phyloP scores from a whole-genome alignment of 306 rosid genomes.

The Citrullus colocynthis region DNA sequence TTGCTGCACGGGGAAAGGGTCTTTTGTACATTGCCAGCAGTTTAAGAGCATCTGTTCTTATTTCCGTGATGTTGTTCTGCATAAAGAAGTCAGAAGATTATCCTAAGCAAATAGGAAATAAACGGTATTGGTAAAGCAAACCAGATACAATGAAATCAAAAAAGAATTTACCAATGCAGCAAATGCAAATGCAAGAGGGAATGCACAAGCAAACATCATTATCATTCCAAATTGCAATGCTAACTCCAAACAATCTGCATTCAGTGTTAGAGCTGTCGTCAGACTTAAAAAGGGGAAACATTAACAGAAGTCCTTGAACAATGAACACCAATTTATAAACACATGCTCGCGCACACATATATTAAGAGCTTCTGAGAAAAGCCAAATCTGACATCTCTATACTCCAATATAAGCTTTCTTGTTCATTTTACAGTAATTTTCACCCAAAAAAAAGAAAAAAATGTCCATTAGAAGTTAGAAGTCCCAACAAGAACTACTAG shows the following conservation, averaged over 20 bases:
- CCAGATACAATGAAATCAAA: not conserved
- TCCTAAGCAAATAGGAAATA: not conserved
- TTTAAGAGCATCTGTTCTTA: conserved; percentile 89
- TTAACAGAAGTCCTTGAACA: not conserved
- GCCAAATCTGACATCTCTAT: not conserved
- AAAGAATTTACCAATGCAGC: conserved; percentile 52
- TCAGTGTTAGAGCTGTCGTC: conserved; percentile 3
- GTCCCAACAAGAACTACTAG: not conserved
- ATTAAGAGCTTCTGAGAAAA: not conserved
- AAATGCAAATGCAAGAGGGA: conserved; percentile 84
- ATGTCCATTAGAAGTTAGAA: not conserved
- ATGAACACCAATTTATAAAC: not conserved
- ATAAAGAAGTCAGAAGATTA: not conserved
- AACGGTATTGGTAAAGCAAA: not conserved
- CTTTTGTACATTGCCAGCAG: conserved; percentile 74
- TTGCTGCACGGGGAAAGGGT: conserved; percentile 77
- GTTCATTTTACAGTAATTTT: not conserved
- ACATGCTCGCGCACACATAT: not conserved
- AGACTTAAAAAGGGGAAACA: conserved; percentile 4
- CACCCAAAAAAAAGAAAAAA: not conserved
- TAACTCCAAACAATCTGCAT: conserved; percentile 87
- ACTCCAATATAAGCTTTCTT: not conserved
- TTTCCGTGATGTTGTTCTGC: conserved; percentile 91
- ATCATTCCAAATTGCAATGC: conserved; percentile 95
- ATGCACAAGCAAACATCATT: conserved; percentile 96